Conservation (phyloP, 1,139 yeast species). For the Saccharomyces pastorianus region DNA sequence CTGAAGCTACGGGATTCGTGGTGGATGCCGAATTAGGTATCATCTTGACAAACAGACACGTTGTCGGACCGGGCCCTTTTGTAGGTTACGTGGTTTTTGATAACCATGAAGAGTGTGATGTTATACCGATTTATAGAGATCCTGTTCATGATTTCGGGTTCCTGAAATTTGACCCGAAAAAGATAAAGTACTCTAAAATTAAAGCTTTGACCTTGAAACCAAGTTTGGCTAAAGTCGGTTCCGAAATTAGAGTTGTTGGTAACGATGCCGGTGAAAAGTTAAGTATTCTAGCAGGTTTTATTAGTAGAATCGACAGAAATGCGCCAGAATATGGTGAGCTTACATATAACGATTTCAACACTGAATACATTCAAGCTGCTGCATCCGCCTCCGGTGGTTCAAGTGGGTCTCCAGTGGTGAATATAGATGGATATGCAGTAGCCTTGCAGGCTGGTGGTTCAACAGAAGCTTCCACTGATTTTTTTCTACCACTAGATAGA, state of each 20-base stretch:
- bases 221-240: conserved; percentile 77
- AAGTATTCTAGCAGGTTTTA: conserved; percentile 81
- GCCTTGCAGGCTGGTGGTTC: conserved; percentile 95
- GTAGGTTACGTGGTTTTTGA: conserved; percentile 86
- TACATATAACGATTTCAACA: conserved; percentile 90
- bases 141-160: conserved; percentile 85
- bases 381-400: conserved; percentile 95
- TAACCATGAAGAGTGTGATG: conserved; percentile 89
- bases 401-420: conserved; percentile 89
- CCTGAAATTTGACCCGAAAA: conserved; percentile 63
- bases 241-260: conserved; percentile 90
- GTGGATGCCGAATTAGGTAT: conserved; percentile 77
- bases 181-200: conserved; percentile 66
- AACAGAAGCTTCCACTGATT: conserved; percentile 86
- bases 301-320: conserved; percentile 82
- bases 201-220: conserved; percentile 65
- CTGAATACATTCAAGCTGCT: conserved; percentile 94
- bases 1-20: conserved; percentile 92
- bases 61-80: conserved; percentile 92
- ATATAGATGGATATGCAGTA: conserved; percentile 77
- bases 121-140: conserved; percentile 72
- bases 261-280: conserved; percentile 94
- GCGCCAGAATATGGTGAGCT: conserved; percentile 90
- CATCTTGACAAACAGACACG: conserved; percentile 86
- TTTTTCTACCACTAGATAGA: conserved; percentile 78